A percentile compares a stretch with the other conserved stretches of the same genome.
Evolutionary conservation across 345 rosid genomes (phyloP).

Genomic region (Dipteronia sinensis): DNA sequence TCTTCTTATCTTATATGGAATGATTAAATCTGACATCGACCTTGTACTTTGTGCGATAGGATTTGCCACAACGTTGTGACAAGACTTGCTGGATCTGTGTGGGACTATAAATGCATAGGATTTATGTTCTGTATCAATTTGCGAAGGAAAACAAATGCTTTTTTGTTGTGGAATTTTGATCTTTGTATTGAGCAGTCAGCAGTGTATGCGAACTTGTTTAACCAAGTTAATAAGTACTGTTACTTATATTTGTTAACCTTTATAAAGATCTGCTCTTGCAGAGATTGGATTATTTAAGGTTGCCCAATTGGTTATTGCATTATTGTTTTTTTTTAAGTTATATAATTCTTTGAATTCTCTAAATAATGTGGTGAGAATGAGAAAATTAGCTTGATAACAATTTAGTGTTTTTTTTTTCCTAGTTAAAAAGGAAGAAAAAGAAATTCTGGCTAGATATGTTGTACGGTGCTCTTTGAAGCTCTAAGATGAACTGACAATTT

Average conservation of each 20-base stretch:
- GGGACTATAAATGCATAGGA: slow-evolving; percentile 34
- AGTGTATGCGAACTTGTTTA: slow-evolving; percentile 18
- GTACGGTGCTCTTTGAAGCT: no score
- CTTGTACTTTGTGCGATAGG: slow-evolving; percentile 58
- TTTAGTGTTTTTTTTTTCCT: not conserved
- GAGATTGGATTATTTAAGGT: not conserved
- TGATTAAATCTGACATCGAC: slow-evolving; percentile 30
- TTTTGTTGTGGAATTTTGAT: slow-evolving; percentile 12
- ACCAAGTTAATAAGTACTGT: slow-evolving; percentile 14
- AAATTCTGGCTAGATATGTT: not conserved
- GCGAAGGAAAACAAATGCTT: slow-evolving; percentile 32
- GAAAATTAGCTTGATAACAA: not conserved
- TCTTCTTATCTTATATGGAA: not conserved
- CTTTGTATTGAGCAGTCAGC: slow-evolving; percentile 21
- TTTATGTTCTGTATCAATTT: slow-evolving; percentile 13
- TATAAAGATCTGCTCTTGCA: not conserved
- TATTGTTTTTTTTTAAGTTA: not conserved
- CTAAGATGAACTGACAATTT: not conserved
- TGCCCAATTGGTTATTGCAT: not conserved
- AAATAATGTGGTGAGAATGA: not conserved
- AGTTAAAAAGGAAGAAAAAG: no score
- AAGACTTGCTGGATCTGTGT: slow-evolving; percentile 47
- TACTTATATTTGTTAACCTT: not conserved
- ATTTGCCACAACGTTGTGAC: slow-evolving; percentile 91
- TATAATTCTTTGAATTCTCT: not conserved